Conservation (phyloP, 306 rosid genomes). For the Luffa acutangula region DNA sequence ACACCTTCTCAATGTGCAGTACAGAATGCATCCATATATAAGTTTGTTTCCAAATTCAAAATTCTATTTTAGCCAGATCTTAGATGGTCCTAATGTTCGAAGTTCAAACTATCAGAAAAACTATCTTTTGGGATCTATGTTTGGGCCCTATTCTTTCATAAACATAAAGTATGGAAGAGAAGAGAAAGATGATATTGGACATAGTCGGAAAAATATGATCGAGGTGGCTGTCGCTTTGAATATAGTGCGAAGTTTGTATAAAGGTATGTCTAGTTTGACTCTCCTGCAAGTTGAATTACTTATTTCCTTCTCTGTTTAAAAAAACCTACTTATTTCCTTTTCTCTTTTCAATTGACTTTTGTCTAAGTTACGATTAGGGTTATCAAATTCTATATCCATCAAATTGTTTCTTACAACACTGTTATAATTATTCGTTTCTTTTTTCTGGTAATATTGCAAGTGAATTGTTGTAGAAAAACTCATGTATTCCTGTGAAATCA, state of each 20-base stretch:
- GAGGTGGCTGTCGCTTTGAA: slow-evolving; percentile 55
- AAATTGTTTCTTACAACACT: not conserved
- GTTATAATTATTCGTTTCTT: not conserved
- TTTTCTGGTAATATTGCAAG: not conserved
- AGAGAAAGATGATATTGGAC: slow-evolving; percentile 59
- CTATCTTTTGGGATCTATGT: slow-evolving; percentile 50
- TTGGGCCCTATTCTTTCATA: slow-evolving; percentile 69
- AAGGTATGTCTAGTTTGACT: slow-evolving; percentile 28
- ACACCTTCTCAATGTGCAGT: slow-evolving; percentile 53
- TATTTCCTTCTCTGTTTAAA: not conserved
- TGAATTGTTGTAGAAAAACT: not conserved
- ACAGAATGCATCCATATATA: slow-evolving; percentile 79
- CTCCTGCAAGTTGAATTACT: not conserved
- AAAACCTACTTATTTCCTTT: not conserved
- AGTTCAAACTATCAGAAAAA: slow-evolving; percentile 28
- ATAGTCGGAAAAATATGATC: slow-evolving; percentile 52
- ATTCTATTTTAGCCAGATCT: slow-evolving; percentile 39
- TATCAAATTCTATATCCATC: not conserved
- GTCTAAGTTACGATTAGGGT: not conserved
- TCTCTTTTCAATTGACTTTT: not conserved
- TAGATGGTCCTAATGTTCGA: slow-evolving; percentile 44
- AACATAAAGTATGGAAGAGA: slow-evolving; percentile 57
- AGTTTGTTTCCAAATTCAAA: slow-evolving; percentile 55
- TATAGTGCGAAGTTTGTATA: slow-evolving; percentile 36
- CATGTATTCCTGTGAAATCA: not conserved